phyloP scores from a whole-genome alignment of 2,329 filamentous ascomycete species.

The Colletotrichum tamarilloi region DNA sequence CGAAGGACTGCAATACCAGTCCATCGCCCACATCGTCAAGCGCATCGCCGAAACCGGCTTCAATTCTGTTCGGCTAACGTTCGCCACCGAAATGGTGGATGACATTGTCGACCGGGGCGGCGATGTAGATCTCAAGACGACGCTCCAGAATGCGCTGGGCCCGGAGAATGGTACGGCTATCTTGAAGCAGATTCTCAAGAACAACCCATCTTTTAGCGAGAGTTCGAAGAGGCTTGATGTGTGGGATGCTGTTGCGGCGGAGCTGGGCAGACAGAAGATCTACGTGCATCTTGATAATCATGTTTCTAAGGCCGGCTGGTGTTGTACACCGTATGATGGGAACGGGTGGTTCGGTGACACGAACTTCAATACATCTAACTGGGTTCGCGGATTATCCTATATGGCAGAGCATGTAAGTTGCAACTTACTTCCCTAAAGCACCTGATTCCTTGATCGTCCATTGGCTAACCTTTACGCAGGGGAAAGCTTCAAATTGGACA shows the following conservation, averaged over 20 bases:
- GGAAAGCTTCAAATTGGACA: constrained; percentile 48
- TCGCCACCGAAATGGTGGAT: constrained; percentile 67
- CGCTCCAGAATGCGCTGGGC: constrained; percentile 54
- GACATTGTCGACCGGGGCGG: constrained; percentile 53
- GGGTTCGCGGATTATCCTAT: constrained; percentile 62
- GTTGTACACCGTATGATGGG: constrained; percentile 55
- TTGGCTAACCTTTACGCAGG: constrained; percentile 34
- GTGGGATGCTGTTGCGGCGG: constrained; percentile 65
- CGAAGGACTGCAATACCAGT: constrained; percentile 66
- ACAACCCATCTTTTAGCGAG: constrained; percentile 61
- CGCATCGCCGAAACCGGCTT: constrained; percentile 63
- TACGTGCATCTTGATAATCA: constrained; percentile 62
- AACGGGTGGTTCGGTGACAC: constrained; percentile 64
- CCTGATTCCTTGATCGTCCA: no score
- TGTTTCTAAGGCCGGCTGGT: constrained; percentile 60
- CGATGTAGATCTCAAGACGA: constrained; percentile 49
- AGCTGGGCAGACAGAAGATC: constrained; percentile 58
- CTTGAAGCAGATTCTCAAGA: constrained; percentile 55
- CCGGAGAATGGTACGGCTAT: constrained; percentile 58
- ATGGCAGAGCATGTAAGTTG: constrained; percentile 51
- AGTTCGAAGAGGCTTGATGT: constrained; percentile 60
- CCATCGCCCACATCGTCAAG: constrained; percentile 58
- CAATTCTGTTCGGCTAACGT: constrained; percentile 66
- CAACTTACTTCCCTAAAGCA: neutral
- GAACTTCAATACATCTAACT: constrained; percentile 63